Base-by-base conservation (phyloP, 768 basidiomycete species). In the Saitozyma sp. region DNA sequence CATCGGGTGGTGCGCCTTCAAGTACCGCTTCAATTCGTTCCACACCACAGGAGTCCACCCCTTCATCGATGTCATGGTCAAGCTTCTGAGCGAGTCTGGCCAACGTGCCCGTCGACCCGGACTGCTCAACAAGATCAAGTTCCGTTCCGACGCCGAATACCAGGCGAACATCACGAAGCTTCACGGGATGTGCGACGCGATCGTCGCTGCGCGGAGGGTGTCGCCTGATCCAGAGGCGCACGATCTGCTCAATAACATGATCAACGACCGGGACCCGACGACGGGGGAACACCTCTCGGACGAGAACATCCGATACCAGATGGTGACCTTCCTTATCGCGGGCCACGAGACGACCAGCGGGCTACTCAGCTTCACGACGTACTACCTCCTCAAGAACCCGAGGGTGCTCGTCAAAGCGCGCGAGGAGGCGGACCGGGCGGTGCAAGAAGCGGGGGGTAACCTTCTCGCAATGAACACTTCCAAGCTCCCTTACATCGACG, bases 271-370 rank as follows among this genome's bases (percentile, higher is more conserved):
- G 39, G 84, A 85, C 67, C 77, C 81, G 0, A 81, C 82, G 69
- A 83, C 84, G 2, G 83, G 84, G 45, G 64, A 81, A 41, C 60
- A 61, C 1, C 70, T 85, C 55, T 71, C 81, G 0, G 81, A 83
- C 48, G 79, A 82, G 54, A 82, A 78, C 20, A 84, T 85, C 38
- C 68, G 79, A 7, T 64, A 80, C 58, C 84, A 85, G 70, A 81
- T 84, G 5, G 69, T 83, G 16, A 85, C 84, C 1, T 85, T 85
- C 80, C 73, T 85, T 14, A 82, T 84, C 46, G 84, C 84, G 7
- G 84, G 82, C 7, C 82, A 82, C 58, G 62, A 67, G 59, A 67
- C 66, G 9, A 67, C 45, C n/a, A 13, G 13, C 45, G 45, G 45
- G n/a, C 11, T 46, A 17, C 45, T 46, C 13, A 13, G 13, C 13